phyloP scores from a whole-genome alignment of 1,284 basidiomycete species.

The Malassezia slooffiae region DNA sequence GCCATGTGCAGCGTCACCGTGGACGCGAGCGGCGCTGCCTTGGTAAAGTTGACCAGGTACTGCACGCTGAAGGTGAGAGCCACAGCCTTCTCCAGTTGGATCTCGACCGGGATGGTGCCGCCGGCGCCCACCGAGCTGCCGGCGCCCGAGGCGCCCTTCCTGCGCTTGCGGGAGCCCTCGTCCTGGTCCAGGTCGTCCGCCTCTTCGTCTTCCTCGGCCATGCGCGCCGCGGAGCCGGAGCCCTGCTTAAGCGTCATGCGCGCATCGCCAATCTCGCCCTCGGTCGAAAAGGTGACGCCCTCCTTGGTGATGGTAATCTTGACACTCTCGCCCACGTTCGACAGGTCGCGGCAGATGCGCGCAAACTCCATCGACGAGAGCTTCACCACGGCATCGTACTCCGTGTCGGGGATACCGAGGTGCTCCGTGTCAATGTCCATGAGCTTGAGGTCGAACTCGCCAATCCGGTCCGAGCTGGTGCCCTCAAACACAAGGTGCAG shows the following conservation, averaged over 20 bases:
- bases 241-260: conserved; percentile 72
- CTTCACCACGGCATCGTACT: conserved; percentile 86
- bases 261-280: conserved; percentile 90
- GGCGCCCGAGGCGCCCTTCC: conserved; percentile 20
- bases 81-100: conserved; percentile 58
- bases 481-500: conserved; percentile 85
- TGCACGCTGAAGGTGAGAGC: conserved; percentile 91
- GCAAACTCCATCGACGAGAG: conserved; percentile 79
- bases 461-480: conserved; percentile 85
- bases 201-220: conserved; percentile 39
- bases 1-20: conserved; percentile 53
- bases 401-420: conserved; percentile 94
- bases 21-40: conserved; percentile 67
- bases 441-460: conserved; percentile 97
- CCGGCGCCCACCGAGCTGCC: conserved; percentile 10
- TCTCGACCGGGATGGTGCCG: conserved; percentile 47
- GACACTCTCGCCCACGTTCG: conserved; percentile 84
- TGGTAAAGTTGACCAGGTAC: conserved; percentile 94
- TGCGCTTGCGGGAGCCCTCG: conserved; percentile 37
- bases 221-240: conserved; percentile 45
- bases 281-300: conserved; percentile 82
- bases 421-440: conserved; percentile 96
- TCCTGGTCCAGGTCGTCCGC: conserved; percentile 32
- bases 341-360: conserved; percentile 84
- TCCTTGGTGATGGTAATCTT: conserved; percentile 94